Evolutionary conservation across 306 rosid species (phyloP).

Genomic region (Rosa multiflora): DNA sequence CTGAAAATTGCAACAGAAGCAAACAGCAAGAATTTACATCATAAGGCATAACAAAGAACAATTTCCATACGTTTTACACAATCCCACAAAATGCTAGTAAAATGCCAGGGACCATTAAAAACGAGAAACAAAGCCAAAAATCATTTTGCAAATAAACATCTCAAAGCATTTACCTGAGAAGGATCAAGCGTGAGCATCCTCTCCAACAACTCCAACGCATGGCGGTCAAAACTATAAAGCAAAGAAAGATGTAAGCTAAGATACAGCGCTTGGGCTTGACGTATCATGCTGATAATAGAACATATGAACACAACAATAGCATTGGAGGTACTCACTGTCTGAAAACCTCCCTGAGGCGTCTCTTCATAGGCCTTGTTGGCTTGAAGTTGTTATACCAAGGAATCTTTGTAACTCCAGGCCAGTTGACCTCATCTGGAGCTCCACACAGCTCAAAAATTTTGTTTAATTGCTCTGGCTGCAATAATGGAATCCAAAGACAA

Average conservation of each 20-base stretch:
- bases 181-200: slow-evolving; percentile 54
- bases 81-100: not conserved
- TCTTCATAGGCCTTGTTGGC: slow-evolving; percentile 50
- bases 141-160: not conserved
- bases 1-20: not conserved
- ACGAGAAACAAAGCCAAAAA: not conserved
- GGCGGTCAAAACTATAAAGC: slow-evolving; percentile 46
- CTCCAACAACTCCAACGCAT: slow-evolving; percentile 52
- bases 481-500: slow-evolving; percentile 4
- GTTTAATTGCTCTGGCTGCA: slow-evolving; percentile 52
- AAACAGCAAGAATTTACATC: not conserved
- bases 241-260: slow-evolving; percentile 9
- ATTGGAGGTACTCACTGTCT: slow-evolving; percentile 43
- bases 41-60: not conserved
- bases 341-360: slow-evolving; percentile 48
- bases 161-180: slow-evolving; percentile 41
- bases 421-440: slow-evolving; percentile 51
- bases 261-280: not conserved
- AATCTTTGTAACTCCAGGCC: slow-evolving; percentile 59
- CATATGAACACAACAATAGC: not conserved
- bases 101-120: not conserved
- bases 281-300: not conserved
- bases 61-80: not conserved
- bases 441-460: slow-evolving; percentile 57
- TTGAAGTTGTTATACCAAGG: slow-evolving; percentile 60